Evolutionary conservation across 441 rosid genomes (phyloP).

Genomic region (Isatis lusitanica): DNA sequence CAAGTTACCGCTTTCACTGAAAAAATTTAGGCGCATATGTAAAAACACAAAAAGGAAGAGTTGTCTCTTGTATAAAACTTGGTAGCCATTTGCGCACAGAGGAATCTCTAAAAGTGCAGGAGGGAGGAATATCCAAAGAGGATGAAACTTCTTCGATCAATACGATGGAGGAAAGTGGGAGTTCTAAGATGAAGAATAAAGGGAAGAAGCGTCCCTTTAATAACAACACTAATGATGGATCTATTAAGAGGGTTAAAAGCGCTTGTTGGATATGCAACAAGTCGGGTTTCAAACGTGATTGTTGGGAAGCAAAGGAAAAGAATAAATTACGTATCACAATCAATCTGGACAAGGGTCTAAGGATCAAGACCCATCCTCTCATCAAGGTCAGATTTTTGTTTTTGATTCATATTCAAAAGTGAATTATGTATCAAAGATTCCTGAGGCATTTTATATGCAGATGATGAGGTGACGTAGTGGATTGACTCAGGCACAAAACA

Average conservation of each 20-base stretch:
- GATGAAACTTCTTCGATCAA: background rate
- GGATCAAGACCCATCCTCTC: background rate
- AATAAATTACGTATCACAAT: background rate
- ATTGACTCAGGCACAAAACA: slow-evolving; percentile 11
- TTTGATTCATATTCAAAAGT: background rate
- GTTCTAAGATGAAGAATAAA: background rate
- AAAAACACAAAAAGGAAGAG: background rate
- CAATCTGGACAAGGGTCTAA: background rate
- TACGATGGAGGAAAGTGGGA: background rate
- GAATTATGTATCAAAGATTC: background rate
- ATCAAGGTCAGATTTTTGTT: background rate
- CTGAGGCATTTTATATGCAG: background rate
- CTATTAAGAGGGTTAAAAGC: background rate
- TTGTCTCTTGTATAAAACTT: slow-evolving; percentile 15
- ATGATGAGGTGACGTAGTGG: slow-evolving; percentile 3
- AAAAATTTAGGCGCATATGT: background rate
- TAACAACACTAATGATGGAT: background rate
- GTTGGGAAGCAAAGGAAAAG: background rate
- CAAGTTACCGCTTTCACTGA: slow-evolving; percentile 11
- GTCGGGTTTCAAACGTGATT: background rate
- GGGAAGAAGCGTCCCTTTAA: background rate
- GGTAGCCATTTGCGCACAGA: slow-evolving; percentile 21
- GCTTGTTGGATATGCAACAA: background rate
- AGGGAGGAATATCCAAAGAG: background rate
- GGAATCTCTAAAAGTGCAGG: slow-evolving; percentile 1